Base-by-base conservation (phyloP, 1,139 yeast genomes). In the Candida buenavistaensis region DNA sequence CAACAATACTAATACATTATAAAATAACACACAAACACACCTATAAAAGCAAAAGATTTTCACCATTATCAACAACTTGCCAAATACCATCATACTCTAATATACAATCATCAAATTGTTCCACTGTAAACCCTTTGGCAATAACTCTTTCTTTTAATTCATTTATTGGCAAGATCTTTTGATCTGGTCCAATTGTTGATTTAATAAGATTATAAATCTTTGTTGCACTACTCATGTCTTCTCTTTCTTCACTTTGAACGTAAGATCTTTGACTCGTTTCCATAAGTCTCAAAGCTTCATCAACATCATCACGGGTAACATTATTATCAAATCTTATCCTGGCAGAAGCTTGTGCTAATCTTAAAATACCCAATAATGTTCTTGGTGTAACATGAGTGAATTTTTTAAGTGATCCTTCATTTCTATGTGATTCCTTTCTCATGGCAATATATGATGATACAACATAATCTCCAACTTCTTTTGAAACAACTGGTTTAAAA, bases 281-380 rank as follows among this genome's bases (percentile, higher is more conserved):
- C 40, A 84, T 71, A 48, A 94, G 73, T 52, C 98, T 76, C 51
- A 94, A 69, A 0, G 98, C 96, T 64, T 94, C 99, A 54, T 94
- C 97, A 24, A 94, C 97, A 60, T 94, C 98, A 41, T 77, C 86
- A 34, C 72, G 64, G 17, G 72, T 72, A 6, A 94, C 98, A 11
- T 57, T 64, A 43, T 82, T 72, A 40, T 82, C 81, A 57, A 92
- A 87, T 52, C 97, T 75, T 43, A 94, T 71, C 52, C 97, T 78
- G 0, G 98, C 97, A 44, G 86, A 72, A 0, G 97, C 98, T 62
- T 92, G 97, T 1, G 98, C 78, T 74, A 94, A 72, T 65, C 99
- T 82, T 50, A 94, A 68, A 36, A 94, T 82, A 48, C 95, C 98
- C 44, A 94, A 71, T 44, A 94, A 72, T 2, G 97, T 89, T 70